Percentiles rank a stretch among this genome's conserved stretches.
Conservation (phyloP, 345 rosid species). For the Carallia brachiata region DNA sequence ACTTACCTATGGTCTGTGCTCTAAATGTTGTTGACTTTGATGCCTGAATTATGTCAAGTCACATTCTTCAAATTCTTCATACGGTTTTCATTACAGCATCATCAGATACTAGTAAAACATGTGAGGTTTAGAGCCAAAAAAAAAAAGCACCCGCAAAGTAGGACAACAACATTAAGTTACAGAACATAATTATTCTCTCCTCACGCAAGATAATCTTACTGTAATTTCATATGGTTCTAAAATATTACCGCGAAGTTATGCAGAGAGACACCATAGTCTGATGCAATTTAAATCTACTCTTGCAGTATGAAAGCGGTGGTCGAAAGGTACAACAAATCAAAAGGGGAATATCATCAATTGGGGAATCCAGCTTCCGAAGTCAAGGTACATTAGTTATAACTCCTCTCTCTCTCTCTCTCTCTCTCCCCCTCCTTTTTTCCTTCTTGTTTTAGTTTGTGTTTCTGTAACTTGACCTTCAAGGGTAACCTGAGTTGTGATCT, state of each 20-base stretch:
- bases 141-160: no score
- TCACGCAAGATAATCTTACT: not conserved
- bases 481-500: no score
- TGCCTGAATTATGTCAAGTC: not conserved
- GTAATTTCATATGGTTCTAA: constrained; percentile 2
- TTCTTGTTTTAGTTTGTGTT: no score
- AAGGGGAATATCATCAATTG: constrained; percentile 41
- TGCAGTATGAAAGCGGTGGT: constrained; percentile 52
- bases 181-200: not conserved
- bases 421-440: no score
- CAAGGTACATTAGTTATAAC: constrained; percentile 34
- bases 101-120: no score
- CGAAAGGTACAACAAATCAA: constrained; percentile 45
- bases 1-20: constrained; percentile 16
- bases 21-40: not conserved
- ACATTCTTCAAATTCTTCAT: no score
- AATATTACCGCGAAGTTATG: constrained; percentile 3
- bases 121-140: no score
- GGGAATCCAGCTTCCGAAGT: constrained; percentile 43
- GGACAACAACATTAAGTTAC: no score
- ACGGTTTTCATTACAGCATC: no score
- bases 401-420: not conserved
- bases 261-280: constrained; percentile 14
- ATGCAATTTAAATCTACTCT: constrained; percentile 23
- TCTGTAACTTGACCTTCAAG: no score